A percentile compares a stretch with the other conserved stretches of the same genome.
phyloP scores from a whole-genome alignment of 139 green algal genomes.

The Chlorella sorokiniana region DNA sequence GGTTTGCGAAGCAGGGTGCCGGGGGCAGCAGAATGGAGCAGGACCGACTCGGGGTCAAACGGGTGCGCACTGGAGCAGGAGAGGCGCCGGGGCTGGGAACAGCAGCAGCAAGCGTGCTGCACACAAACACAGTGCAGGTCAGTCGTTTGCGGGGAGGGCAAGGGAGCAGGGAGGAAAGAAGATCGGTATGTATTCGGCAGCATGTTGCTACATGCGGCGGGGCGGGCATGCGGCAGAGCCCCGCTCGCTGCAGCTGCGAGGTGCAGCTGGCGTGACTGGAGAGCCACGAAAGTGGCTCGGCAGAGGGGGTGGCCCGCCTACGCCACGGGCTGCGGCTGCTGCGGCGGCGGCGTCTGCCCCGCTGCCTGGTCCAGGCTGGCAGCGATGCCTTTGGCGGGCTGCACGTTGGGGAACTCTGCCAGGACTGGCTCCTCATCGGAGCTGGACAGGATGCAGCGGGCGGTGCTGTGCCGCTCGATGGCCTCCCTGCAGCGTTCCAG shows the following conservation, averaged over 20 bases:
- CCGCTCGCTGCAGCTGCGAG: too few species aligned
- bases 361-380: not conserved
- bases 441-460: conserved; percentile 51
- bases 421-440: not conserved
- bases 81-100: too few species aligned
- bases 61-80: too few species aligned
- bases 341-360: not conserved
- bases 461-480: conserved; percentile 56
- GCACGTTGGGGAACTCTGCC: conserved; percentile 39
- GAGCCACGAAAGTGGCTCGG: not conserved
- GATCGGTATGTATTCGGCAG: not conserved
- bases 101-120: too few species aligned
- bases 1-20: too few species aligned
- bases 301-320: not conserved
- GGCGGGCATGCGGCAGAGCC: too few species aligned
- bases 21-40: too few species aligned
- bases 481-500: conserved; percentile 55
- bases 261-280: not conserved
- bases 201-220: not conserved
- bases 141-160: too few species aligned
- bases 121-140: too few species aligned
- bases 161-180: not conserved
- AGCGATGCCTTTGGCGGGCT: not conserved
- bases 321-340: not conserved
- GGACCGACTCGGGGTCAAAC: too few species aligned